Percentiles rank a stretch among this genome's conserved stretches.
Evolutionary conservation across 768 basidiomycete genomes (phyloP).

Genomic region (Suillus variegatus): DNA sequence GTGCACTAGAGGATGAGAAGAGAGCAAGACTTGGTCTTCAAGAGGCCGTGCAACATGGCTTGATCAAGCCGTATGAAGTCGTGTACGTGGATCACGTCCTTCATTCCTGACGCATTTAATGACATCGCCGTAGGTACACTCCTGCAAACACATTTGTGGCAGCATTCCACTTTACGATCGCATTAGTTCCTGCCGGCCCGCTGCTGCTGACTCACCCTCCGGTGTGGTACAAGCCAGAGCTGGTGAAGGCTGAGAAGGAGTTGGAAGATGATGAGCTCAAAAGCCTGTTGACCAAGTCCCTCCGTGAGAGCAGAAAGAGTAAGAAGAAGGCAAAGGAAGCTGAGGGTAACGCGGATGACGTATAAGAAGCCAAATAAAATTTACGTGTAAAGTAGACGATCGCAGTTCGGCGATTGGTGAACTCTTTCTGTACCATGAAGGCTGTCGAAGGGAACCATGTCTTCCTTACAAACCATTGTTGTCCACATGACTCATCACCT

Average conservation of each 20-base stretch:
- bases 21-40: conserved; percentile 91
- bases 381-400: conserved; percentile 9
- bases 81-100: conserved; percentile 53
- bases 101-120: conserved; percentile 5
- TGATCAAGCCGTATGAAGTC: conserved; percentile 95
- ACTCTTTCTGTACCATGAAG: conserved; percentile 16
- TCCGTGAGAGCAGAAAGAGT: conserved; percentile 91
- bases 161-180: conserved; percentile 97
- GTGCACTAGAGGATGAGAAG: conserved; percentile 93
- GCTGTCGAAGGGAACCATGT: conserved; percentile 12
- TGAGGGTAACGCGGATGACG: conserved; percentile 30
- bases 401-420: conserved; percentile 18
- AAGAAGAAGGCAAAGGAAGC: conserved; percentile 77
- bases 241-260: conserved; percentile 88
- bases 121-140: conserved; percentile 59
- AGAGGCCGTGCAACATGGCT: conserved; percentile 92
- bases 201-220: conserved; percentile 85
- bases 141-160: conserved; percentile 84
- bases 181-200: conserved; percentile 87
- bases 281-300: conserved; percentile 68
- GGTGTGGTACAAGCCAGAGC: conserved; percentile 90
- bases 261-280: conserved; percentile 88
- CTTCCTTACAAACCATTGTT: conserved; percentile 13
- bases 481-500: neutral
- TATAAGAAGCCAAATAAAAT: neutral